A percentile compares a stretch with the other conserved stretches of the same genome.
Evolutionary conservation across 495 filamentous ascomycete species (phyloP).

Genomic region (Corynascus novoguineensis): DNA sequence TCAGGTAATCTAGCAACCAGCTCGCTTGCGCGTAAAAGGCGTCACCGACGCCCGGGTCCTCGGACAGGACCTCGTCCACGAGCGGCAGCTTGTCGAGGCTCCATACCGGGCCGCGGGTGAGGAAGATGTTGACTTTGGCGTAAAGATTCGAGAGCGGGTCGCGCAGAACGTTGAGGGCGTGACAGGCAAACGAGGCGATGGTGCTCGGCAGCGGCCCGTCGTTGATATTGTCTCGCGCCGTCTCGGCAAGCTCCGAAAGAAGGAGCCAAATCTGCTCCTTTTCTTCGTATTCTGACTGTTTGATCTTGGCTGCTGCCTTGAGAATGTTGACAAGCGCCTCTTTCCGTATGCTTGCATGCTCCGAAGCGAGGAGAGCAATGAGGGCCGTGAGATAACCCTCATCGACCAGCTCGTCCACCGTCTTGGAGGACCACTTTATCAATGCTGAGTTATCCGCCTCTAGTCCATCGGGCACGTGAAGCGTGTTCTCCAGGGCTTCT

Average conservation of each 20-base stretch:
- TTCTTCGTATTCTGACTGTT: slow-evolving; percentile 67
- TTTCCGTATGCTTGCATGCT: slow-evolving; percentile 63
- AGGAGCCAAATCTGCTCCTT: slow-evolving; percentile 70
- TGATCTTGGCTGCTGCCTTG: slow-evolving; percentile 59
- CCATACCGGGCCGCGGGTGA: slow-evolving; percentile 72
- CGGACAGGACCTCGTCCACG: slow-evolving; percentile 64
- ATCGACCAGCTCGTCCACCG: slow-evolving; percentile 66
- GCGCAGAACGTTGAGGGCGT: slow-evolving; percentile 58
- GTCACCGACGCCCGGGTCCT: slow-evolving; percentile 66
- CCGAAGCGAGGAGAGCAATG: slow-evolving; percentile 68
- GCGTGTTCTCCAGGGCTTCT: slow-evolving; percentile 30
- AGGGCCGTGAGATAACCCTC: slow-evolving; percentile 63
- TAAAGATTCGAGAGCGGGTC: slow-evolving; percentile 82
- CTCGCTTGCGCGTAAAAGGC: slow-evolving; percentile 66
- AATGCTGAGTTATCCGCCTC: slow-evolving; percentile 55
- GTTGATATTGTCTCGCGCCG: slow-evolving; percentile 50
- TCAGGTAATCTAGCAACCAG: slow-evolving; percentile 76
- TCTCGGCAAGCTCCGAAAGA: slow-evolving; percentile 71
- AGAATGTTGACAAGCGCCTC: slow-evolving; percentile 66
- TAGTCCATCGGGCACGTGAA: slow-evolving; percentile 29
- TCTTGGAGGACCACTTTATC: slow-evolving; percentile 65
- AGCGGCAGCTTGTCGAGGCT: slow-evolving; percentile 68
- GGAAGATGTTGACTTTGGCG: slow-evolving; percentile 76
- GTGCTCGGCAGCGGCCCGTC: slow-evolving; percentile 62
- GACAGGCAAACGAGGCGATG: slow-evolving; percentile 66